Percentiles rank a stretch among this genome's conserved stretches.
Conservation (phyloP, 805 yeast genomes). For the Ogataea glucozyma region DNA sequence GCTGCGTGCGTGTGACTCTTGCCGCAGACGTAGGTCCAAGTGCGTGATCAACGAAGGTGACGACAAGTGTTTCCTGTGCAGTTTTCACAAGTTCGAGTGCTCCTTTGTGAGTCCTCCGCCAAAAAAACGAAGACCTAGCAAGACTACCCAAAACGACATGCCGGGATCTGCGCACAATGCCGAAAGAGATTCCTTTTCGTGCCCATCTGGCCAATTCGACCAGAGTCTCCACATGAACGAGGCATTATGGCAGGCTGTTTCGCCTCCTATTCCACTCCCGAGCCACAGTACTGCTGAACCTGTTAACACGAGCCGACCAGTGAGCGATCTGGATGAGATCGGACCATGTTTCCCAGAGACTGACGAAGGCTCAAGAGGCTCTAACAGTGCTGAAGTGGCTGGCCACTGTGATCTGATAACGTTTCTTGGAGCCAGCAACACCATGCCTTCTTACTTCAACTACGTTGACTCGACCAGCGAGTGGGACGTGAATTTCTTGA, state of each 20-base stretch:
- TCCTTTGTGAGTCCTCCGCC: constrained; percentile 21
- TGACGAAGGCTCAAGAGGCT: too few relatives aligned
- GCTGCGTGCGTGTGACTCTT: constrained; percentile 20
- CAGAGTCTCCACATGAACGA: too few relatives aligned
- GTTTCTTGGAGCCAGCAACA: not conserved
- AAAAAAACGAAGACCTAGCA: constrained; percentile 12
- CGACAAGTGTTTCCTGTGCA: constrained; percentile 16
- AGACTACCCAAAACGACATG: not conserved
- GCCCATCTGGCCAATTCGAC: too few relatives aligned
- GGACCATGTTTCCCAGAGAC: too few relatives aligned
- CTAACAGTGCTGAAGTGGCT: too few relatives aligned
- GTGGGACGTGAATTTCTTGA: constrained; percentile 16
- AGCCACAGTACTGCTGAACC: too few relatives aligned
- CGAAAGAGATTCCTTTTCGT: not conserved
- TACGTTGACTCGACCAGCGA: constrained; percentile 17
- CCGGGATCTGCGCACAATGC: not conserved
- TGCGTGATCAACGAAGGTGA: constrained; percentile 18
- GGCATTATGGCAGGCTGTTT: too few relatives aligned
- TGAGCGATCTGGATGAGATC: too few relatives aligned
- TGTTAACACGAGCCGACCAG: too few relatives aligned
- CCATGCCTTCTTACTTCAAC: not conserved
- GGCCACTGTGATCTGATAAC: too few relatives aligned
- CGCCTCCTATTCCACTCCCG: too few relatives aligned
- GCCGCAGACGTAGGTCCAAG: constrained; percentile 21
- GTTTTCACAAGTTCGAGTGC: constrained; percentile 18